Percentiles rank a stretch among this genome's conserved stretches.
Evolutionary conservation across 2,329 filamentous ascomycete species (phyloP).

Genomic region (Orbilia quercus): DNA sequence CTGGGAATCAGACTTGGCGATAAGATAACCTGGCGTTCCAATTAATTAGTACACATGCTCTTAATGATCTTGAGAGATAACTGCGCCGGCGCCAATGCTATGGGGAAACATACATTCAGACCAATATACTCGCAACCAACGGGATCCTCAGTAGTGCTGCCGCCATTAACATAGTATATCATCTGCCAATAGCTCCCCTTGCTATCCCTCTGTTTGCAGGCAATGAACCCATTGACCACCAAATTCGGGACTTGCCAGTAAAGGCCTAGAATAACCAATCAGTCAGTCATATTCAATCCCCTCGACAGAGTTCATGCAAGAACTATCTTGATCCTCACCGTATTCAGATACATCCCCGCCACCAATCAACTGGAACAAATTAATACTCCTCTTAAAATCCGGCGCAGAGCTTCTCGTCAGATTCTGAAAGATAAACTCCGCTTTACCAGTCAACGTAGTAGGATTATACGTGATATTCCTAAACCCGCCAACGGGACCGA

Average conservation of each 20-base stretch:
- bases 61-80: no score
- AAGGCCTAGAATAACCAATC: constrained; percentile 15
- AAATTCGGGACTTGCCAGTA: constrained; percentile 35
- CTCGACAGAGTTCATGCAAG: background rate
- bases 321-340: constrained; percentile 6
- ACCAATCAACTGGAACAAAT: constrained; percentile 39
- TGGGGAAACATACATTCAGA: constrained; percentile 28
- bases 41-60: background rate
- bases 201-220: constrained; percentile 31
- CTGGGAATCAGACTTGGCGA: background rate
- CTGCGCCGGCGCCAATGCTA: no score
- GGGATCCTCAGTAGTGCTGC: constrained; percentile 22
- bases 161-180: constrained; percentile 44
- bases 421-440: constrained; percentile 50
- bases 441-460: constrained; percentile 36
- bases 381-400: constrained; percentile 38
- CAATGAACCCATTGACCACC: constrained; percentile 42
- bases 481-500: constrained; percentile 48
- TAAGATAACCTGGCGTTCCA: constrained; percentile 1
- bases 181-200: constrained; percentile 47
- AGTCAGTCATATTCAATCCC: background rate
- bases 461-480: constrained; percentile 43
- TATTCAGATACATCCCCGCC: constrained; percentile 43
- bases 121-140: constrained; percentile 44
- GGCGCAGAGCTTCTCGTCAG: constrained; percentile 23